Evolutionary conservation across 768 basidiomycete species (phyloP).

Genomic region (Leccinum longicurvipes): DNA sequence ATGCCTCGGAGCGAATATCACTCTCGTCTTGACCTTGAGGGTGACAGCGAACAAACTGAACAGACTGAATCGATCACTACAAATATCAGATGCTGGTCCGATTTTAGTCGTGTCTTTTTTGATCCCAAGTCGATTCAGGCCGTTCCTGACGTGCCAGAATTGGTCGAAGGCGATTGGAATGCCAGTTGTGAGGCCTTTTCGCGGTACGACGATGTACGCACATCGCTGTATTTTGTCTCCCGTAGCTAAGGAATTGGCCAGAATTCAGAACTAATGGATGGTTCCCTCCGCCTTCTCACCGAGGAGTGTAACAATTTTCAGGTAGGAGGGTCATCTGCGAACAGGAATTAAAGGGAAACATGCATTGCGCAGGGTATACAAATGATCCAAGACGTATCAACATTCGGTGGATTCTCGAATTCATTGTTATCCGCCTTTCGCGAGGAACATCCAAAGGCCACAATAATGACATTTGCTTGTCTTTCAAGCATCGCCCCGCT

Average conservation of each 20-base stretch:
- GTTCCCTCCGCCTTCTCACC: slow-evolving; percentile 58
- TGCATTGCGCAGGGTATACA: slow-evolving; percentile 57
- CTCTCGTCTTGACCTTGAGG: slow-evolving; percentile 34
- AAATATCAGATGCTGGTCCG: slow-evolving; percentile 47
- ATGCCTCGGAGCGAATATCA: slow-evolving; percentile 60
- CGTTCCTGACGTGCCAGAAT: slow-evolving; percentile 55
- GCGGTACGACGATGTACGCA: slow-evolving; percentile 52
- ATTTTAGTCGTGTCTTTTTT: slow-evolving; percentile 53
- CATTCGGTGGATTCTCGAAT: slow-evolving; percentile 64
- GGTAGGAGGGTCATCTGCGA: slow-evolving; percentile 34
- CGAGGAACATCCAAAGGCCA: slow-evolving; percentile 67
- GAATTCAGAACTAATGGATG: slow-evolving; percentile 69
- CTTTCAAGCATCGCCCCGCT: slow-evolving; percentile 45
- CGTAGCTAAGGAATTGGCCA: slow-evolving; percentile 24
- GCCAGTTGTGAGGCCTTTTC: slow-evolving; percentile 48
- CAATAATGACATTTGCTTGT: slow-evolving; percentile 54
- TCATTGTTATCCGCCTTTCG: slow-evolving; percentile 57
- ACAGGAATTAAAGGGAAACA: neutral
- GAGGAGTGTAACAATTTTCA: slow-evolving; percentile 77
- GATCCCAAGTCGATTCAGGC: slow-evolving; percentile 63
- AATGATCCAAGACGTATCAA: slow-evolving; percentile 55
- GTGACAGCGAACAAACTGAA: slow-evolving; percentile 9
- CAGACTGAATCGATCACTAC: slow-evolving; percentile 12
- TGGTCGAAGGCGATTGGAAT: slow-evolving; percentile 53
- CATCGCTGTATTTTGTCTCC: neutral